Percentiles rank a stretch among this genome's conserved stretches.
Evolutionary conservation across 2,329 filamentous ascomycete species (phyloP).

Genomic region (Phialophora tarda): DNA sequence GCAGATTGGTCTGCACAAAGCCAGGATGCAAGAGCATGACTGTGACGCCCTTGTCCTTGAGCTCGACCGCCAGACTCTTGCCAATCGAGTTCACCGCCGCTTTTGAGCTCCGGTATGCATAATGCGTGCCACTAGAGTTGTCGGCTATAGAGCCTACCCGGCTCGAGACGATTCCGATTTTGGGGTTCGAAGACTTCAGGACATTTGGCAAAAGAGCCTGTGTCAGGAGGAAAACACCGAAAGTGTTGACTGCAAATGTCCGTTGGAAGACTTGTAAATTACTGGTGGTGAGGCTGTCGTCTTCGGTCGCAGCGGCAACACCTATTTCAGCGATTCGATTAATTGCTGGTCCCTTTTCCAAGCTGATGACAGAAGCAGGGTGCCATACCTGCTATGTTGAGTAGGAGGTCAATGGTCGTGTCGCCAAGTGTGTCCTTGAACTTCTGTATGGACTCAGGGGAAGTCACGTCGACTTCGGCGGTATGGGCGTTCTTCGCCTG

Average conservation of each 20-base stretch:
- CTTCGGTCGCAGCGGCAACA: slow-evolving; percentile 43
- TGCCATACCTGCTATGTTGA: slow-evolving; percentile 38
- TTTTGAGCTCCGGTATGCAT: slow-evolving; percentile 54
- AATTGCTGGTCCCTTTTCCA: not conserved
- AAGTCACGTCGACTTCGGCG: slow-evolving; percentile 39
- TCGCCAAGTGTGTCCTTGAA: slow-evolving; percentile 36
- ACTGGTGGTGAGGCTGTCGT: slow-evolving; percentile 45
- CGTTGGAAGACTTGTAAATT: slow-evolving; percentile 39
- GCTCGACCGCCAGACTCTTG: slow-evolving; percentile 52
- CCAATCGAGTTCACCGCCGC: slow-evolving; percentile 54
- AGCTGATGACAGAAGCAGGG: not conserved
- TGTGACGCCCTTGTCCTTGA: slow-evolving; percentile 49
- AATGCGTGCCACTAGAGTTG: slow-evolving; percentile 51
- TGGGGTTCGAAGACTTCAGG: slow-evolving; percentile 41
- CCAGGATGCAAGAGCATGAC: slow-evolving; percentile 54
- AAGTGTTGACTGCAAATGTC: slow-evolving; percentile 53
- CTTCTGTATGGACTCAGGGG: slow-evolving; percentile 33
- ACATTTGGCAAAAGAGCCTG: slow-evolving; percentile 53
- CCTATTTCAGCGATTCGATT: slow-evolving; percentile 37
- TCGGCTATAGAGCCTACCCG: slow-evolving; percentile 53
- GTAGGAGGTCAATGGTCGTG: slow-evolving; percentile 32
- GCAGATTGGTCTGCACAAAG: slow-evolving; percentile 49
- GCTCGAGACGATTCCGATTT: slow-evolving; percentile 51
- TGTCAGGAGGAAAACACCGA: slow-evolving; percentile 53
- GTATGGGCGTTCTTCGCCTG: slow-evolving; percentile 27